Base-by-base conservation (phyloP, 805 yeast genomes). In the Metschnikowia hibisci region DNA sequence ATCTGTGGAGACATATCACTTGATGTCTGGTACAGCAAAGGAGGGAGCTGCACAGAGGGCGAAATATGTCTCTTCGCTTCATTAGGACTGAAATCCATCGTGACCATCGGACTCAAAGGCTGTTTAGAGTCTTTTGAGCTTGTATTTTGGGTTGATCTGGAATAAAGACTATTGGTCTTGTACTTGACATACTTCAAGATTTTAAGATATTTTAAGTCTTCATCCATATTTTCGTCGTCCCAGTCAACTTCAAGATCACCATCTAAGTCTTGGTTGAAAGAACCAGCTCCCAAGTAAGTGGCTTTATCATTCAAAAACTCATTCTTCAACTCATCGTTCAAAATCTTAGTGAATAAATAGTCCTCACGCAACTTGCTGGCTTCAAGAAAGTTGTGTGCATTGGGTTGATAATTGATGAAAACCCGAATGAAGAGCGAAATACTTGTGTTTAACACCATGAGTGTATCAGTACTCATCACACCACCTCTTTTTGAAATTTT, bases 191-290 rank as follows among this genome's bases (percentile, higher is more conserved):
- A 69, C 50, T 70, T 70, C 48, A 70, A 57, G 6, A 67, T 64
- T 40, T 68, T 69, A 45, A 70, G 55, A 43, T 66, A 70, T 46
- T 71, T 71, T 55, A 69, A 62, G 48, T 70, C 75, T 50, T 71
- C 76, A 47, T 69, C 74, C 73, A 70, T 61, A 16, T 67, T 69
- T 48, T 70, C 75, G 44, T 71, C 74, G 45, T 71, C 76, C 76
- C 76, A 70, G 51, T 70, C 76, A 6, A 69, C 68, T n/a, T 57
- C 66, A 13, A 57, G 66, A 8, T 59, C 65, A 27, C 57, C 60
- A 6, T 63, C 65, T 12, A 59, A 63, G 20, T 61, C 69, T 6
- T 37, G 40, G 13, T 16, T 27, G 33, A 28, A 37, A 4, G 40
- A 18, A 7, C 20, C 33, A 20, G 26, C 26, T 6, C n/a, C 32